Conservation (phyloP, 352 stramenopile genomes). For the Elongisporangium anandrum region DNA sequence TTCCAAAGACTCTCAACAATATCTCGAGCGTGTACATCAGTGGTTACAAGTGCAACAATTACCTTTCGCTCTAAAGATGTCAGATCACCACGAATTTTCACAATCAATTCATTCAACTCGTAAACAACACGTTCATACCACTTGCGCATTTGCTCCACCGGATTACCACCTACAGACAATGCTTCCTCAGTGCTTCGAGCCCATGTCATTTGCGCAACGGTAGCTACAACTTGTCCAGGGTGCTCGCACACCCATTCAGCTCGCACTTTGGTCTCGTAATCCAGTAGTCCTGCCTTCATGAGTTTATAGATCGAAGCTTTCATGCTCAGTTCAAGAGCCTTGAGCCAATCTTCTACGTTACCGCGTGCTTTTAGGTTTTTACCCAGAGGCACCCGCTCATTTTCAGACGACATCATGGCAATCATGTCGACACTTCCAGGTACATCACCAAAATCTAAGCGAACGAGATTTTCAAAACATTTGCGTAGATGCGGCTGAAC, state of each 20-base stretch:
- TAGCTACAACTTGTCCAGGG: conserved; percentile 91
- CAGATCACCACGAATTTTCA: conserved; percentile 90
- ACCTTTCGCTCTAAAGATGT: conserved; percentile 87
- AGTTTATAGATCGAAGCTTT: conserved; percentile 89
- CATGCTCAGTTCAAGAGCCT: conserved; percentile 87
- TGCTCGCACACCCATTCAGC: conserved; percentile 88
- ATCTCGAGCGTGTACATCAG: conserved; percentile 89
- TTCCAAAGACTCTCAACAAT: conserved; percentile 79
- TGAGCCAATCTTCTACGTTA: conserved; percentile 88
- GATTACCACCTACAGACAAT: conserved; percentile 27
- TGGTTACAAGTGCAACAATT: conserved; percentile 93
- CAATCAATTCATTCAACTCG: conserved; percentile 89
- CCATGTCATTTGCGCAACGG: conserved; percentile 93
- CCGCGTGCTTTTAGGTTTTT: conserved; percentile 93
- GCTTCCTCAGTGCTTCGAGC: conserved; percentile 86
- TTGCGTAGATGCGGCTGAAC: conserved; percentile 94
- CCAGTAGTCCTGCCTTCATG: conserved; percentile 89
- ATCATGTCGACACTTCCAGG: conserved; percentile 89
- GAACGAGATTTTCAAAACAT: conserved; percentile 91
- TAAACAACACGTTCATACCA: conserved; percentile 77
- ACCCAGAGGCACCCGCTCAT: conserved; percentile 80
- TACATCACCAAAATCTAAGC: conserved; percentile 76
- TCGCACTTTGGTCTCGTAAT: conserved; percentile 85
- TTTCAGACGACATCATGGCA: conserved; percentile 91
- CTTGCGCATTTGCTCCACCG: conserved; percentile 45